Evolutionary conservation across 805 yeast species (phyloP).

Genomic region (Nakazawaea wickerhamii): DNA sequence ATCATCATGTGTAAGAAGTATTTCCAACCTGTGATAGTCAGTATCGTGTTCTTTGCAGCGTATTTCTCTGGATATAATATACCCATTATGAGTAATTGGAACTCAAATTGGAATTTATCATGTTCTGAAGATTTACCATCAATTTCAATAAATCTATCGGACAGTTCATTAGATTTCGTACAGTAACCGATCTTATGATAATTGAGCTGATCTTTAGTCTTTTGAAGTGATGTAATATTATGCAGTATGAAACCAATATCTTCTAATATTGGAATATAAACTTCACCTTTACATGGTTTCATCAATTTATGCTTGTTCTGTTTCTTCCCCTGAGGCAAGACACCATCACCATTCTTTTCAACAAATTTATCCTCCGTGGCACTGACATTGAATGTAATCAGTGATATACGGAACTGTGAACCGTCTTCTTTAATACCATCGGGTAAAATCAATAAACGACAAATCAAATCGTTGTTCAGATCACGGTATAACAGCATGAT

Average conservation of each 20-base stretch:
- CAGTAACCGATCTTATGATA: conserved; percentile 12
- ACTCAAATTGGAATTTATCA: conserved; percentile 10
- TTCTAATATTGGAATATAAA: conserved; percentile 1
- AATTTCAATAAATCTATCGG: conserved; percentile 8
- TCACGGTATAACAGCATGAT: conserved; percentile 4
- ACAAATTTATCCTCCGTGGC: conserved; percentile 4
- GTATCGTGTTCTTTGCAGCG: not conserved
- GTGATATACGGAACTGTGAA: conserved; percentile 2
- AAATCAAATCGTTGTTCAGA: not conserved
- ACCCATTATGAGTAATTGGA: conserved; percentile 4
- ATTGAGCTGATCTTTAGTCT: not conserved
- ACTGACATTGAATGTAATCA: conserved; percentile 5
- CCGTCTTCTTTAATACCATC: conserved; percentile 10
- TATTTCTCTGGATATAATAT: conserved; percentile 8
- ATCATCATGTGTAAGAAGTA: conserved; percentile 2
- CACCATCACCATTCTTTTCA: not conserved
- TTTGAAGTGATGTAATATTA: conserved; percentile 1
- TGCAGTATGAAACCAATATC: conserved; percentile 4
- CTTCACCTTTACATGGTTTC: conserved; percentile 12
- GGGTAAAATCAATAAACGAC: conserved; percentile 8
- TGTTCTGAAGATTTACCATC: conserved; percentile 8
- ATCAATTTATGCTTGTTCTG: conserved; percentile 11
- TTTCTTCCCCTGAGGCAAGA: conserved; percentile 7
- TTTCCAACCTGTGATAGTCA: not conserved
- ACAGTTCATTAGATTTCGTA: conserved; percentile 2